These are phyloP conservation scores for Fagopyrum homotropicum DNA, from an alignment of 148 eudicot species.

Conservation along the genomic window DNA sequence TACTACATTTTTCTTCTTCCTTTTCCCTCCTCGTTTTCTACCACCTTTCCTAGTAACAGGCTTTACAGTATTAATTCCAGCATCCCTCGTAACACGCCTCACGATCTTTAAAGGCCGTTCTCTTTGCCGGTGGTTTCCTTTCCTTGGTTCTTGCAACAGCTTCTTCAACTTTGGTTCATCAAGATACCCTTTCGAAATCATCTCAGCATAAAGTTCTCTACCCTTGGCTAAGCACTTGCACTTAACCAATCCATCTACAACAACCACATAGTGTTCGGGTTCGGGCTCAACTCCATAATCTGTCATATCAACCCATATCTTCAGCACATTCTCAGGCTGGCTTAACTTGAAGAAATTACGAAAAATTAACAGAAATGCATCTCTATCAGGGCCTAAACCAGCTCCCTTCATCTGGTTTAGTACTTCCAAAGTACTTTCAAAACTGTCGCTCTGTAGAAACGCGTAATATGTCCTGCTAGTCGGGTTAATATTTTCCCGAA, in stretches of 20 bases:
- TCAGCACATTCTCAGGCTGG: slow-evolving; percentile 58
- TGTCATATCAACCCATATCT: slow-evolving; percentile 69
- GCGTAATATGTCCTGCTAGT: slow-evolving; percentile 71
- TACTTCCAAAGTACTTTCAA: slow-evolving; percentile 46
- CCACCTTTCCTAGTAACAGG: slow-evolving; percentile 8
- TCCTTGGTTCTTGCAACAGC: slow-evolving; percentile 36
- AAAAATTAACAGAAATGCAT: slow-evolving; percentile 50
- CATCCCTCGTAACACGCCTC: slow-evolving; percentile 18
- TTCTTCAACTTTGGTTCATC: slow-evolving; percentile 66
- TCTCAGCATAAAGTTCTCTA: slow-evolving; percentile 59
- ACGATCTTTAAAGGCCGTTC: slow-evolving; percentile 20
- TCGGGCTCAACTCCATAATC: slow-evolving; percentile 39
- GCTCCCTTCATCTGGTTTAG: slow-evolving; percentile 57
- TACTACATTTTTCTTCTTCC: slow-evolving; percentile 5
- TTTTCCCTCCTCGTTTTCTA: slow-evolving; percentile 18
- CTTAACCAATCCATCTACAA: slow-evolving; percentile 51
- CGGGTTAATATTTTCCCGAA: slow-evolving; percentile 40
- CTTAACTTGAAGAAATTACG: slow-evolving; percentile 38
- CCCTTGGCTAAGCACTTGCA: slow-evolving; percentile 57
- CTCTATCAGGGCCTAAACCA: slow-evolving; percentile 56
- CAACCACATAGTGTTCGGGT: slow-evolving; percentile 36
- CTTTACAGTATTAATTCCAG: neutral
- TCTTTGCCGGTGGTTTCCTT: slow-evolving; percentile 11
- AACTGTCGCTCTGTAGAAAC: slow-evolving; percentile 38
- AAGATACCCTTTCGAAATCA: slow-evolving; percentile 42